These are phyloP conservation scores for Stagonosporopsis tanaceti DNA, from an alignment of 2,329 filamentous ascomycete species.

Conservation along the genomic window DNA sequence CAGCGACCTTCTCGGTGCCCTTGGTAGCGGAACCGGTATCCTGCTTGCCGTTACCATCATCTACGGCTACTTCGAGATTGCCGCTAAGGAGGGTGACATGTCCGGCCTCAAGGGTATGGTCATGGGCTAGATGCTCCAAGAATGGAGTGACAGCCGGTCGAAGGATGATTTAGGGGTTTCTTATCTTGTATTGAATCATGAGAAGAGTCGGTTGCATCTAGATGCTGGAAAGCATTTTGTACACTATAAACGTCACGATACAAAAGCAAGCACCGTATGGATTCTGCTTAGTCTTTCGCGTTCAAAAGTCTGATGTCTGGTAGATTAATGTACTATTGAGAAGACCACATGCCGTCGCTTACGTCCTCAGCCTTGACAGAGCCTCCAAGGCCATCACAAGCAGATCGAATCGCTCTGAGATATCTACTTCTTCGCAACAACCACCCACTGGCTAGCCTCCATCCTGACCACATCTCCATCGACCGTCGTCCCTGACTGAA, in stretches of 20 bases:
- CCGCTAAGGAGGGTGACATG: slow-evolving; percentile 97
- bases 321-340: slow-evolving; percentile 21
- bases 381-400: no score
- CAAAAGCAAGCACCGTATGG: slow-evolving; percentile 19
- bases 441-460: slow-evolving; percentile 42
- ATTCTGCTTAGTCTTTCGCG: slow-evolving; percentile 11
- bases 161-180: slow-evolving; percentile 7
- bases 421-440: slow-evolving; percentile 32
- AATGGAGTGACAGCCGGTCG: neutral
- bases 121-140: slow-evolving; percentile 53
- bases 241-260: slow-evolving; percentile 21
- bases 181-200: slow-evolving; percentile 19
- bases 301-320: slow-evolving; percentile 22
- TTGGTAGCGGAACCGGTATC: slow-evolving; percentile 97
- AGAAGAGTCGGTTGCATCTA: slow-evolving; percentile 14
- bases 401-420: no score
- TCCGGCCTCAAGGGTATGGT: slow-evolving; percentile 76
- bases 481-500: slow-evolving; percentile 28
- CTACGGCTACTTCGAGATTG: slow-evolving; percentile 99
- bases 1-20: slow-evolving; percentile 92
- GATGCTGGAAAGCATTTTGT: slow-evolving; percentile 22
- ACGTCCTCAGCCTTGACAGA: no score
- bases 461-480: slow-evolving; percentile 36
- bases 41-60: slow-evolving; percentile 99
- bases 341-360: neutral